These are phyloP conservation scores for Dianthus caryophyllus DNA, from an alignment of 148 eudicot species.

Conservation along the genomic window DNA sequence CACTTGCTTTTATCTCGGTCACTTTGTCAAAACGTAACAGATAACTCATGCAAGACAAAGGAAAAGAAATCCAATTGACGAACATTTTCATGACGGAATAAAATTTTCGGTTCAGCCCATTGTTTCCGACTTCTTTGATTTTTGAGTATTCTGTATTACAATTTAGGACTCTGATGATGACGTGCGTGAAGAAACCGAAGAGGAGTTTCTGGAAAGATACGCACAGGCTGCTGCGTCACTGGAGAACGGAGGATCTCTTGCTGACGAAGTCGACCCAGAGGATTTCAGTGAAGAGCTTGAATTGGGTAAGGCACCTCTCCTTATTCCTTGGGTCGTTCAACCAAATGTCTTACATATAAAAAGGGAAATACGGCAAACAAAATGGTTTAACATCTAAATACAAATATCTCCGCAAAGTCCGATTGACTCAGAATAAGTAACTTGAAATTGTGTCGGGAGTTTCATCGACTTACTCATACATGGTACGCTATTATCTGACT, in stretches of 20 bases:
- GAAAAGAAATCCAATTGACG: neutral
- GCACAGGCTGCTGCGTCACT: conserved; percentile 66
- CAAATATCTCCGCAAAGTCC: neutral
- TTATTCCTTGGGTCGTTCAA: neutral
- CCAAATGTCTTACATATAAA: neutral
- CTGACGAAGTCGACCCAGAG: conserved; percentile 60
- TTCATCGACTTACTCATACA: neutral
- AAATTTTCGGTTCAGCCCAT: neutral
- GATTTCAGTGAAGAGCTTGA: conserved; percentile 61
- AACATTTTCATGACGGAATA: neutral
- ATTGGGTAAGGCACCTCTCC: conserved; percentile 41
- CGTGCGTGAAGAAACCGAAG: conserved; percentile 71
- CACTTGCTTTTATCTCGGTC: neutral
- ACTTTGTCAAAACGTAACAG: neutral
- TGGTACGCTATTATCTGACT: too few species aligned
- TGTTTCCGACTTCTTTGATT: neutral
- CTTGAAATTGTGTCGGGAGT: neutral
- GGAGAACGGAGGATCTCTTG: conserved; percentile 49
- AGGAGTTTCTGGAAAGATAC: conserved; percentile 69
- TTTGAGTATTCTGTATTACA: neutral
- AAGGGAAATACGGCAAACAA: neutral
- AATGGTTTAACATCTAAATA: neutral
- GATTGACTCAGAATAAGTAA: too few species aligned
- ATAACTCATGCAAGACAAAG: neutral
- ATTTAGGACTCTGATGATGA: conserved; percentile 69